Evolutionary conservation across 495 filamentous ascomycete genomes (phyloP).

Genomic region (Neurospora sp.): DNA sequence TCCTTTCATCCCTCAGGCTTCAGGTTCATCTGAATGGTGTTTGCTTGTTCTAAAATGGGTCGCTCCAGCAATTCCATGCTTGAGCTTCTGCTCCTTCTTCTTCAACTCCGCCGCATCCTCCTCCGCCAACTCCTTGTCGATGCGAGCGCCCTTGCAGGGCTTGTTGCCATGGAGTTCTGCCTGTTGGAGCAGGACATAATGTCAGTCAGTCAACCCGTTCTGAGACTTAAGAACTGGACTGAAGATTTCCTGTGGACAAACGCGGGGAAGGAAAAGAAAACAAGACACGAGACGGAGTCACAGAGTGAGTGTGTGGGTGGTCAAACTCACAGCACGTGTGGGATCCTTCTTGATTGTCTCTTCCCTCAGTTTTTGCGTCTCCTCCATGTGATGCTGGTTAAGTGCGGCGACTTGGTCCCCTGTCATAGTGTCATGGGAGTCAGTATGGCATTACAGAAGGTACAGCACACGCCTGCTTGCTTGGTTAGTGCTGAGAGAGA

Average conservation of each 20-base stretch:
- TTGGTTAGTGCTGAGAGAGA: not conserved
- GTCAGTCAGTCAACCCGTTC: not conserved
- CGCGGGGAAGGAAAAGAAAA: not conserved
- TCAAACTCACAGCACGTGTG: slow-evolving; percentile 9
- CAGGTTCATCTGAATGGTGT: not conserved
- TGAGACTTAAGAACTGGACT: not conserved
- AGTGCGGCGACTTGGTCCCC: slow-evolving; percentile 10
- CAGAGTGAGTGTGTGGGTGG: not conserved
- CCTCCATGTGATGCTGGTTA: slow-evolving; percentile 5
- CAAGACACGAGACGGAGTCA: not conserved
- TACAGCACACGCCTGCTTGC: not conserved
- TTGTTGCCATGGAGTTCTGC: slow-evolving; percentile 13
- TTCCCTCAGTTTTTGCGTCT: slow-evolving; percentile 4
- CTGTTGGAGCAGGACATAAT: not conserved
- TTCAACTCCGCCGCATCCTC: slow-evolving; percentile 15
- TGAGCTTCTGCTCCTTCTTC: slow-evolving; percentile 9
- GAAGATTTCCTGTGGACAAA: not conserved
- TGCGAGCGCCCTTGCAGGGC: slow-evolving; percentile 14
- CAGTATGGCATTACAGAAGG: not conserved
- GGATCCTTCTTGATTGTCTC: slow-evolving; percentile 17
- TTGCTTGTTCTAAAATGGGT: not conserved
- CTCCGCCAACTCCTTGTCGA: slow-evolving; percentile 17
- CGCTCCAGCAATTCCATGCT: not conserved
- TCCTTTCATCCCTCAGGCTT: not conserved
- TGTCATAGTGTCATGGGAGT: not conserved